Conservation (phyloP, 1,284 basidiomycete species). For the Malassezia slooffiae region DNA sequence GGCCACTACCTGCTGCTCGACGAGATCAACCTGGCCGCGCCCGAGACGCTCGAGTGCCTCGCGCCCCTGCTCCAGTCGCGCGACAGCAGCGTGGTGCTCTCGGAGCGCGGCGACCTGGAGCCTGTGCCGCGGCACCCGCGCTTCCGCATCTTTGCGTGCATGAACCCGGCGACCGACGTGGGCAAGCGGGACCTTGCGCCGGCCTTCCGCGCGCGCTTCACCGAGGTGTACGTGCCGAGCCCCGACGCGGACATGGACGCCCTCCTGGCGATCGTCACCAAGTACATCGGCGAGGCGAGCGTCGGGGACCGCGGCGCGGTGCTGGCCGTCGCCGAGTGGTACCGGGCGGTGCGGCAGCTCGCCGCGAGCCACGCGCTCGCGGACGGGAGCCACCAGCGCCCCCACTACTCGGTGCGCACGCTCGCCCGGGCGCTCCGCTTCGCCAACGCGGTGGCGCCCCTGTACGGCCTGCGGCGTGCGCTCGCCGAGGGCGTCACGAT, state of each 20-base stretch:
- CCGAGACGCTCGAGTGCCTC: conserved; percentile 89
- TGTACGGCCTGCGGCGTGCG: conserved; percentile 66
- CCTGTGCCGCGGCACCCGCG: conserved; percentile 82
- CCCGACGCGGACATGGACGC: conserved; percentile 89
- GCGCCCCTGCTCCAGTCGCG: conserved; percentile 74
- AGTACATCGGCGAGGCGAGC: conserved; percentile 76
- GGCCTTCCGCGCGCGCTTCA: conserved; percentile 80
- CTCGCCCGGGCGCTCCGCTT: conserved; percentile 83
- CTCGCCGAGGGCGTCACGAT: conserved; percentile 94
- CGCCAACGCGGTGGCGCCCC: conserved; percentile 66
- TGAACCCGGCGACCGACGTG: conserved; percentile 98
- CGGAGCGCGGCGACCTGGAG: conserved; percentile 84
- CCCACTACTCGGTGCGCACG: conserved; percentile 95
- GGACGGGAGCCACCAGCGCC: conserved; percentile 86
- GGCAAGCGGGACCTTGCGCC: conserved; percentile 94
- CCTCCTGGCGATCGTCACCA: conserved; percentile 70
- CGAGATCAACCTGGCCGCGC: conserved; percentile 86
- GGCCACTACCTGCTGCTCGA: conserved; percentile 95
- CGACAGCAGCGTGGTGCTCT: conserved; percentile 76
- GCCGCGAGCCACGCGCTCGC: conserved; percentile 71
- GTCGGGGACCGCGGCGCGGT: conserved; percentile 78
- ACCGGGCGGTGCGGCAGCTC: conserved; percentile 68
- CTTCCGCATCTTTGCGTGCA: conserved; percentile 94
- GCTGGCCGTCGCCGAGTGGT: conserved; percentile 85
- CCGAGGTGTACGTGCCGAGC: conserved; percentile 84